phyloP scores from a whole-genome alignment of 2,329 filamentous ascomycete species.

The Lizonia empirigonia region DNA sequence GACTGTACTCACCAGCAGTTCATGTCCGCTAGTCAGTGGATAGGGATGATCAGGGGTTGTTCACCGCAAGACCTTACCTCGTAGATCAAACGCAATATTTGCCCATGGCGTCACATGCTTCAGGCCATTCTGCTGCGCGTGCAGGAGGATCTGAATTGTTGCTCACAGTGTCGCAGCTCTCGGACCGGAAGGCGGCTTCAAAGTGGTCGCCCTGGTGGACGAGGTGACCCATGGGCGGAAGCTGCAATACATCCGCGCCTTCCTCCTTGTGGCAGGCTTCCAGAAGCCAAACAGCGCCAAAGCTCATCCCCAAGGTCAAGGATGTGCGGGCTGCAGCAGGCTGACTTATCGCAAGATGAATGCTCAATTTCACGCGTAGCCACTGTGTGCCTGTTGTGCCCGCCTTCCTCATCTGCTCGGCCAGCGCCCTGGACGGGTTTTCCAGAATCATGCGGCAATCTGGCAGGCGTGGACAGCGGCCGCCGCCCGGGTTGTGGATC shows the following conservation, averaged over 20 bases:
- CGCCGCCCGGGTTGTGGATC: slow-evolving; percentile 26
- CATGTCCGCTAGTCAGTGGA: slow-evolving; percentile 20
- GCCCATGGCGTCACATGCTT: slow-evolving; percentile 22
- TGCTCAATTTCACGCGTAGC: slow-evolving; percentile 5
- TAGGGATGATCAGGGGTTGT: slow-evolving; percentile 31
- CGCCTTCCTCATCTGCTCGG: slow-evolving; percentile 7
- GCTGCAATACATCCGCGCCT: slow-evolving; percentile 26
- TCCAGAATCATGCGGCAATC: slow-evolving; percentile 9
- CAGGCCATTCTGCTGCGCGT: slow-evolving; percentile 19
- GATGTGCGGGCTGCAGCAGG: slow-evolving; percentile 21
- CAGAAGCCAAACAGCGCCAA: slow-evolving; percentile 26
- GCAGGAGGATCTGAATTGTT: slow-evolving; percentile 14
- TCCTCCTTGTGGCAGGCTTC: slow-evolving; percentile 39
- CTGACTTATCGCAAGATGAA: slow-evolving; percentile 12
- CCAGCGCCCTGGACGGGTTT: slow-evolving; percentile 6
- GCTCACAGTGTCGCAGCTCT: slow-evolving; percentile 24
- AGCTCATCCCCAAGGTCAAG: slow-evolving; percentile 18
- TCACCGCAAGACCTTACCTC: slow-evolving; percentile 22
- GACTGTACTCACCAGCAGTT: slow-evolving; percentile 31
- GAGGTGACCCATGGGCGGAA: slow-evolving; percentile 22
- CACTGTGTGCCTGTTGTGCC: background rate
- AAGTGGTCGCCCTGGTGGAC: slow-evolving; percentile 29
- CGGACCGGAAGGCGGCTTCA: slow-evolving; percentile 26
- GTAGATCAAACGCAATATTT: slow-evolving; percentile 9
- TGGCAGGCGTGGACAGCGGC: too few relatives aligned